phyloP scores from a whole-genome alignment of 768 basidiomycete species.

The Cubamyces sp. region DNA sequence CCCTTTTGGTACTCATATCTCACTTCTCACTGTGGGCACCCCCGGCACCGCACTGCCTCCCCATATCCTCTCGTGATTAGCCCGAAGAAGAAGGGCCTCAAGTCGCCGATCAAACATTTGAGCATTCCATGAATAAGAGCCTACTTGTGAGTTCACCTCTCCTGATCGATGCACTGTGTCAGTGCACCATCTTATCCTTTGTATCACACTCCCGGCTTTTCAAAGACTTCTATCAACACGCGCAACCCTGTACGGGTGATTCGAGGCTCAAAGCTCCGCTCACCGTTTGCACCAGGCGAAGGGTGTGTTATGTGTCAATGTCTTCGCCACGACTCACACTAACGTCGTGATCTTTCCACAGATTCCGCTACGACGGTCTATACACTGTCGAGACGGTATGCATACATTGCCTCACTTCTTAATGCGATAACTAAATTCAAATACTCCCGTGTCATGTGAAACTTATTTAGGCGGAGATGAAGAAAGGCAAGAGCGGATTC shows the following conservation, averaged over 20 bases:
- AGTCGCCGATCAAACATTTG: conserved; percentile 15
- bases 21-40: not conserved
- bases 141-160: conserved; percentile 9
- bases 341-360: not conserved
- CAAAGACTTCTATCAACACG: conserved; percentile 17
- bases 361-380: conserved; percentile 27
- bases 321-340: not conserved
- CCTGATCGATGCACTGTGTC: not conserved
- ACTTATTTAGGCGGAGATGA: conserved; percentile 13
- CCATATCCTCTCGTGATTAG: not conserved
- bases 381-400: conserved; percentile 17
- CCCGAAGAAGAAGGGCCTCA: conserved; percentile 11
- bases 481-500: conserved; percentile 11
- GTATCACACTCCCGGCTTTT: not conserved
- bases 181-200: not conserved
- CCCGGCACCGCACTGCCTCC: not conserved
- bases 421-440: not conserved
- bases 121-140: conserved; percentile 14
- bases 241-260: conserved; percentile 21
- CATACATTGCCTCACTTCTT: not conserved
- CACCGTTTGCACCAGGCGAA: conserved; percentile 18
- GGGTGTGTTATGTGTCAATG: conserved; percentile 10
- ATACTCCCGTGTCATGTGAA: too few relatives aligned
- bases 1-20: too few relatives aligned
- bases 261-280: conserved; percentile 10